Base-by-base conservation (phyloP, 2,329 filamentous ascomycete species). In the Ploettnerulaceae sp. region DNA sequence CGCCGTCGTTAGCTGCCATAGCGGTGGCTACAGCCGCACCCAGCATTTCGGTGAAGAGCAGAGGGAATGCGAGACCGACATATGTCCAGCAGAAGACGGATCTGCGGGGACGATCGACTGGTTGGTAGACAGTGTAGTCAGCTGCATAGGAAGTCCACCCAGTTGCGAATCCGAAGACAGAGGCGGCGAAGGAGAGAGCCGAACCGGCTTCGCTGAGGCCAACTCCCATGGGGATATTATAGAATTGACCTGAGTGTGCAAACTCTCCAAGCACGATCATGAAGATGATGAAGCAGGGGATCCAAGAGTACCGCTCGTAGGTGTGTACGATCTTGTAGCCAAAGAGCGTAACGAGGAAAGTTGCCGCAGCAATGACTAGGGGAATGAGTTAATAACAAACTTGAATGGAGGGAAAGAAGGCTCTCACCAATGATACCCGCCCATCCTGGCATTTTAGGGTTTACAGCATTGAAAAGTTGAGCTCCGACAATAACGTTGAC, bases 71-170 rank as follows among this genome's bases (percentile, higher is more conserved):
- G 11, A 93, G 71, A 7, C 87, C 87, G 18, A 70, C 62, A 64
- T 81, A 86, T 22, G 85, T 86, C 61, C 79, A 81, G 49, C 77
- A 57, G 66, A 90, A 91, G 50, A 89, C 72, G 50, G 80, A 79
- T 32, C 63, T 64, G 17, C 78, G 74, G 22, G 76, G 75, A 31
- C 79, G 79, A 18, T 67, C 71, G 2, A 72, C 69, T 0, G 85
- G 84, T 58, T 89, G 86, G 66, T 90, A 90, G 40, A 88, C 84
- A 17, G 84, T 88, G 64, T 89, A 91, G 61, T 91, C 86, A 7
- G 84, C 82, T 0, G 86, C 84, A 49, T 82, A 86, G 5, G 76
- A 76, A 1, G 82, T 80, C 86, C 87, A 93, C 46, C 86, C 77
- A 2, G 84, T 82, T 14, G 81, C 74, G 61, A 85, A 83, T 29